Base-by-base conservation (phyloP, 768 basidiomycete genomes). In the Psilocybe tampanensis region DNA sequence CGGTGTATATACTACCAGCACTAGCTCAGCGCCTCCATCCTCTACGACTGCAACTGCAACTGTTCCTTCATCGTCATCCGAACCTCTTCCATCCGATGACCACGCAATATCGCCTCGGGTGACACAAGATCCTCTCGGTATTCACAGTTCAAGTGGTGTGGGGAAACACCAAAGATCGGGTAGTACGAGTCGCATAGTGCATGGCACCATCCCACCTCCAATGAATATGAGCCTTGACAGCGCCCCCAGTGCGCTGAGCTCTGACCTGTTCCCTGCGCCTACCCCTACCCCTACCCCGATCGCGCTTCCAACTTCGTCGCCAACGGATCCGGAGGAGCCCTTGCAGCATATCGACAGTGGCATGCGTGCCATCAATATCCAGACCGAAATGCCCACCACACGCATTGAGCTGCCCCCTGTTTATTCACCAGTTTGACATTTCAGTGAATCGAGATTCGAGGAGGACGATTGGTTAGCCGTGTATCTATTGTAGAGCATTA, bases 331-430 rank as follows among this genome's bases (percentile, higher is more conserved):
- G 17, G 15, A 39, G 23, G 33, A 49, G 36, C 36, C 55, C 7
- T 44, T 65, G 29, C 71, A 67, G 55, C 71, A 73, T 45, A 57
- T 64, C 29, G 71, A 72, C 47, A 73, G 72, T 44, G 71, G 72
- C 5, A 48, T 68, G 19, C 66, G 69, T 11, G 54, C 55, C 11
- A 44, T 54, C 11, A 55, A 61, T 23, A 21, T 63, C 15, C 43
- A 45, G 2, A 51, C 50, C 12, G 50, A 54, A 2, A 33, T 59
- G 3, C 29, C 36, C 5, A 44, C 39, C 15, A n/a, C 36, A 13
- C 36, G 58, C 2, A 45, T 62, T 0, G 73, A 74, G 56, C 62
- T 73, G 36, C 73, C 72, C 12, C 73, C 73, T 8, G 67, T 72
- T 9, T 74, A 74, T 51, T 71, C 69, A 44, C 62, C 70, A 3